Base-by-base conservation (phyloP, 2,329 filamentous ascomycete genomes). In the Ophiostoma quercus region DNA sequence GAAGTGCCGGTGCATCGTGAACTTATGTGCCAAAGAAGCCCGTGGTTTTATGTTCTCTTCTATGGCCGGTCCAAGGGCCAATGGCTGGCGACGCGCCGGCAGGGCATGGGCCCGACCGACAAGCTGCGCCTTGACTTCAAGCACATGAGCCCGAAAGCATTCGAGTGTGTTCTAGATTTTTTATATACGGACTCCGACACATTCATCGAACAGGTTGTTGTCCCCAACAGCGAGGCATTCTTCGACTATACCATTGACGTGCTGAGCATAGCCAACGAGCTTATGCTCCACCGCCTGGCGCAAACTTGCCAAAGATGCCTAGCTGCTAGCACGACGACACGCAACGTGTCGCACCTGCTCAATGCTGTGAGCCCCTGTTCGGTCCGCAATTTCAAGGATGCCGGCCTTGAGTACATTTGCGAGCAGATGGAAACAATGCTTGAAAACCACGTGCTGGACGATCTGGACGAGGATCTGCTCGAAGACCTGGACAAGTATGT, bases 1-100 rank as follows among this genome's bases (percentile, higher is more conserved):
- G 89, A 89, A 37, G 80, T 93, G 43, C 81, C 83, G 16, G 89
- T 90, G 0, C 95, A 99, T 75, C 94, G 92, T 73, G 84, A 88
- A 4, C 79, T 98, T 3, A 78, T 97, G 47, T 94, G 92, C 73
- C 88, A 90, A 75, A 85, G 95, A 73, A 97, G 94, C 75, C 93
- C 92, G 0, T 99, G 97, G 83, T 99, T 99, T 73, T 84, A 94
- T 73, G 91, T 91, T 1, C 83, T 99, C 62, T 98, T 97, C 78
- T 84, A 92, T 74, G 95, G 95, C n/a, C 89, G 92, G 62, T 92
- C 95, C 8, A 85, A 86, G 57, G 95, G 95, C 0, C 86, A 87
- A 74, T 99, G 95, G 95, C 84, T 99, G 25, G 85, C 88, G 67
- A 85, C 86, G 41, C 87, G 93, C 68, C 87, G 87, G n/a, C 80